Evolutionary conservation across 306 rosid genomes (phyloP).

Genomic region (Astragalus membranaceus): DNA sequence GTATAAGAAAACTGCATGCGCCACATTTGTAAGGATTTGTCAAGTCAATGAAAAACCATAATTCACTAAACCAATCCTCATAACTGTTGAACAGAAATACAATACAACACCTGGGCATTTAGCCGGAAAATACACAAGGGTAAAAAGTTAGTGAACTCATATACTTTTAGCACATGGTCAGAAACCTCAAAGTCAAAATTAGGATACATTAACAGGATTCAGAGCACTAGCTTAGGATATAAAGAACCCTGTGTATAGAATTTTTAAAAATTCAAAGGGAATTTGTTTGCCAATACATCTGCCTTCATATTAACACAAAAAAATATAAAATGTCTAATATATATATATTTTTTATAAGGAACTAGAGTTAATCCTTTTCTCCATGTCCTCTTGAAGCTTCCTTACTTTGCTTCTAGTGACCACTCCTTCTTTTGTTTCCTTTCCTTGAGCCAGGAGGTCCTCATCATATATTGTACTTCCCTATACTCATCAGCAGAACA

Average conservation of each 20-base stretch:
- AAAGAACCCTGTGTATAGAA: too few species aligned
- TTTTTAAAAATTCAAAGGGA: too few species aligned
- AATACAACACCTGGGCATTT: not conserved
- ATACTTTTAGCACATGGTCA: not conserved
- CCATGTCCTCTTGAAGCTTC: too few species aligned
- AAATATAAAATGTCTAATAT: too few species aligned
- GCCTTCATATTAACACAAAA: not conserved
- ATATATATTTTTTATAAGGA: too few species aligned
- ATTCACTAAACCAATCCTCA: not conserved
- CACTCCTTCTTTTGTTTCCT: too few species aligned
- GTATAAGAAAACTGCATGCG: not conserved
- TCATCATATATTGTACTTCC: too few species aligned
- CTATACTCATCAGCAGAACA: too few species aligned
- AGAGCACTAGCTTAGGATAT: too few species aligned
- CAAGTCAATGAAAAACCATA: not conserved
- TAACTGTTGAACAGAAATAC: not conserved
- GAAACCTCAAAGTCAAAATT: not conserved
- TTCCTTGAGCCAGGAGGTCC: too few species aligned
- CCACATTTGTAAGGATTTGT: not conserved
- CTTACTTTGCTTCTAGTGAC: too few species aligned
- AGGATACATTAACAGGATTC: not conserved
- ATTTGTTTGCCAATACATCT: not conserved
- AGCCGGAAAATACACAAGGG: conserved; percentile 2
- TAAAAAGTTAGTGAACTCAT: not conserved
- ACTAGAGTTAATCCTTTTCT: too few species aligned